Evolutionary conservation across 306 rosid genomes (phyloP).

Genomic region (Prosopis cineraria): DNA sequence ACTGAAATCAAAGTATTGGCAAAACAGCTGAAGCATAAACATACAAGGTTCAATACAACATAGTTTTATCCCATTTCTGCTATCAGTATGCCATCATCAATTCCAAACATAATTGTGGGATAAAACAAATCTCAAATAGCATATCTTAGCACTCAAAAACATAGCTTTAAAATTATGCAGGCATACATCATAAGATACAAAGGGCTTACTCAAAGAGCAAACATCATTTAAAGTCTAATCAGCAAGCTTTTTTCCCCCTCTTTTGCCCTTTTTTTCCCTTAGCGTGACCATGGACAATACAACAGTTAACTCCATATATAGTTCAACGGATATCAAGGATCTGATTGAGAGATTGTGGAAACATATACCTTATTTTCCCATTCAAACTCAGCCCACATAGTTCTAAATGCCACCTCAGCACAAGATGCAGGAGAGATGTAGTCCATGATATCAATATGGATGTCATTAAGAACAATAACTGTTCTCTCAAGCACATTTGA

Average conservation of each 20-base stretch:
- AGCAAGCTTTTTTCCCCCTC: not conserved
- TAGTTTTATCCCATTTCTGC: constrained; percentile 5
- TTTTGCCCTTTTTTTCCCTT: not conserved
- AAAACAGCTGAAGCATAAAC: not conserved
- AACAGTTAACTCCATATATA: constrained; percentile 15
- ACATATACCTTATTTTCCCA: constrained; percentile 96
- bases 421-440: constrained; percentile 96
- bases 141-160: not conserved
- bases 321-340: not conserved
- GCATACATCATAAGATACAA: not conserved
- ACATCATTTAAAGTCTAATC: constrained; percentile 1
- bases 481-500: constrained; percentile 90
- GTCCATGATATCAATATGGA: constrained; percentile 99
- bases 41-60: constrained; percentile 7
- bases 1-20: constrained; percentile 2
- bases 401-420: constrained; percentile 88
- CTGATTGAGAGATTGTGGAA: constrained; percentile 21
- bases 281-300: not conserved
- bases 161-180: constrained; percentile 6
- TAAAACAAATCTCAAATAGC: constrained; percentile 4
- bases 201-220: constrained; percentile 1
- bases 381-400: constrained; percentile 99
- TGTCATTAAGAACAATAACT: constrained; percentile 94
- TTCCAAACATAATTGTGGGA: not conserved
- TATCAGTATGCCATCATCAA: constrained; percentile 18